These are phyloP conservation scores for Noccaea caerulescens DNA, from an alignment of 345 rosid genomes.

Conservation along the genomic window DNA sequence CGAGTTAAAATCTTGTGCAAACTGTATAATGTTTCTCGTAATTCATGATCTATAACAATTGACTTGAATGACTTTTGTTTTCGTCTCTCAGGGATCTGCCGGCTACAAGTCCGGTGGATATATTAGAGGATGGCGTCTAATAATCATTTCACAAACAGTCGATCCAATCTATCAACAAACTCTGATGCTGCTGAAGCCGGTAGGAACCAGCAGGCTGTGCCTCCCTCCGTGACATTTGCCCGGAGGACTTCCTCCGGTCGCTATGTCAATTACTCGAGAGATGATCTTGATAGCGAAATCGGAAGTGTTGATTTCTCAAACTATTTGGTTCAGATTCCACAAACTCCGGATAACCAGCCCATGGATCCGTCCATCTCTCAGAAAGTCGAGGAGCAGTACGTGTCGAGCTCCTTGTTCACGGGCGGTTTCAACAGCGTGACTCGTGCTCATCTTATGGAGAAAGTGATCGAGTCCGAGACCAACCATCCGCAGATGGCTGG, in stretches of 20 bases:
- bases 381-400: constrained; percentile 97
- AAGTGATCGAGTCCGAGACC: constrained; percentile 86
- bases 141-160: constrained; percentile 66
- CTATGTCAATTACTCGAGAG: constrained; percentile 87
- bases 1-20: neutral
- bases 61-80: constrained; percentile 26
- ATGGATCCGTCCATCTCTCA: constrained; percentile 94
- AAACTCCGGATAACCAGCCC: constrained; percentile 95
- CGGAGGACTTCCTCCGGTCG: constrained; percentile 91
- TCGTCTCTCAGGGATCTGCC: constrained; percentile 51
- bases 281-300: constrained; percentile 93
- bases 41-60: constrained; percentile 1
- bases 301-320: constrained; percentile 81
- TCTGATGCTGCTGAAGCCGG: constrained; percentile 73
- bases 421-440: constrained; percentile 96
- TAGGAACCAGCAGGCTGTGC: constrained; percentile 58
- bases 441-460: constrained; percentile 96
- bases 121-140: constrained; percentile 66
- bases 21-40: neutral
- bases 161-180: constrained; percentile 64
- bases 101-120: constrained; percentile 42
- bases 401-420: constrained; percentile 84
- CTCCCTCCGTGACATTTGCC: constrained; percentile 77
- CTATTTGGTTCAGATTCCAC: constrained; percentile 89
- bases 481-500: constrained; percentile 99